Evolutionary conservation across 1,139 yeast species (phyloP), one percentile per base, ranked within the genome.

Genomic region (Yamadazyma buinensis): DNA sequence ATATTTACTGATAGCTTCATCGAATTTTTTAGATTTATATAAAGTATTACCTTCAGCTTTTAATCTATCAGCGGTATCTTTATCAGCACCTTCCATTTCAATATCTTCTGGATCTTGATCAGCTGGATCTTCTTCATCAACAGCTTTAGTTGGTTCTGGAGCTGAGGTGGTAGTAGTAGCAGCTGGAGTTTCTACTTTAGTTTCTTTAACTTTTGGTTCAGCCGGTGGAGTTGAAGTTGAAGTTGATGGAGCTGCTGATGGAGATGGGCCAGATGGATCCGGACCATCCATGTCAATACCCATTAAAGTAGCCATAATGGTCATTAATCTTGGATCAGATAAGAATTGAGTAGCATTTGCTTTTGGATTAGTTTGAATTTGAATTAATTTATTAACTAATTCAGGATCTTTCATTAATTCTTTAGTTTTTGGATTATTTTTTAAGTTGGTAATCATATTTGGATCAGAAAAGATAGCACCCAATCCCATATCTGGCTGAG

Each of bases 1-100:
- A 66, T 94, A 94, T 43, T 78, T 71, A 38, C 69, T 84, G 55
- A 94, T 90, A 28, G 99, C 98, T 52, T 84, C 95, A 54, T 87
- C 97, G 48, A 94, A 94, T 54, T 90, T 73, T 56, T 84, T 85
- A 49, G 81, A 72, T 62, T 92, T 92, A 72, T 94, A 94, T 32
- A 85, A 70, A 30, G 75, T 67, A 64, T 94, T 94, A 48, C 97
- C 99, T 59, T 81, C 78, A 10, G 84, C 83, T 61, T 94, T 94
- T 39, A 77, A 81, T 13, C 67, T 77, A 45, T 86, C 95, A 19
- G 98, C 97, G 15, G 59, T 50, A 28, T 55, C 58, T 26, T 46
- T 49, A 15, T 46, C 63, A 13, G 57, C 54, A 22, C 54, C 61
- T 34, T 57, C 62, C 63, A 63, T 62, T 32, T 53, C 68, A 7